Evolutionary conservation across 495 filamentous ascomycete species (phyloP).

Genomic region (Symbiotaphrina buchneri): DNA sequence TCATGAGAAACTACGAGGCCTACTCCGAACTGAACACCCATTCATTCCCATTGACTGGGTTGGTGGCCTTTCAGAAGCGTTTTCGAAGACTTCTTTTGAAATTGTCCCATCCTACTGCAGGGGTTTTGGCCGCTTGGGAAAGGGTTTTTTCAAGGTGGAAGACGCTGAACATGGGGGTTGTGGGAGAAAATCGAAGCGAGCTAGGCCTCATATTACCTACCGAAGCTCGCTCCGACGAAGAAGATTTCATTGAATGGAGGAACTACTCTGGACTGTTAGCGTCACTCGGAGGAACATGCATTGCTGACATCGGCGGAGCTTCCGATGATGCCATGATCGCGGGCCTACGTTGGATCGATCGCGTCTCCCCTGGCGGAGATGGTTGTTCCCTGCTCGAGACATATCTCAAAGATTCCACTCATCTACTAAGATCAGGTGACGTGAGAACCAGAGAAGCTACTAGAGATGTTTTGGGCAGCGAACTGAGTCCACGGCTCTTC

Average conservation of each 20-base stretch:
- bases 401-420: conserved; percentile 35
- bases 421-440: conserved; percentile 35
- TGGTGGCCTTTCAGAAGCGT: conserved; percentile 43
- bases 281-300: conserved; percentile 39
- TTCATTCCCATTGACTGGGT: conserved; percentile 36
- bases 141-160: conserved; percentile 35
- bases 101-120: conserved; percentile 32
- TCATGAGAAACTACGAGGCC: conserved; percentile 34
- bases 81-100: conserved; percentile 29
- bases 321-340: conserved; percentile 28
- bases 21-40: conserved; percentile 37
- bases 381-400: conserved; percentile 31
- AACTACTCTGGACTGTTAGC: conserved; percentile 44
- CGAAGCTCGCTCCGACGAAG: conserved; percentile 25
- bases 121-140: conserved; percentile 42
- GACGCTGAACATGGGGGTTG: conserved; percentile 30
- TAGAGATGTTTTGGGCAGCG: conserved; percentile 33
- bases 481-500: conserved; percentile 33
- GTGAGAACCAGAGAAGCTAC: conserved; percentile 38
- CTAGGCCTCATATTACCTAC: conserved; percentile 17
- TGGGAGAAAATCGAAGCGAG: neutral
- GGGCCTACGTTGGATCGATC: conserved; percentile 38
- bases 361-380: conserved; percentile 29
- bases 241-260: conserved; percentile 33
- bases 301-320: conserved; percentile 23